These are phyloP conservation scores for Lasiosphaeria ovina DNA, from an alignment of 495 filamentous ascomycete species.

Conservation along the genomic window DNA sequence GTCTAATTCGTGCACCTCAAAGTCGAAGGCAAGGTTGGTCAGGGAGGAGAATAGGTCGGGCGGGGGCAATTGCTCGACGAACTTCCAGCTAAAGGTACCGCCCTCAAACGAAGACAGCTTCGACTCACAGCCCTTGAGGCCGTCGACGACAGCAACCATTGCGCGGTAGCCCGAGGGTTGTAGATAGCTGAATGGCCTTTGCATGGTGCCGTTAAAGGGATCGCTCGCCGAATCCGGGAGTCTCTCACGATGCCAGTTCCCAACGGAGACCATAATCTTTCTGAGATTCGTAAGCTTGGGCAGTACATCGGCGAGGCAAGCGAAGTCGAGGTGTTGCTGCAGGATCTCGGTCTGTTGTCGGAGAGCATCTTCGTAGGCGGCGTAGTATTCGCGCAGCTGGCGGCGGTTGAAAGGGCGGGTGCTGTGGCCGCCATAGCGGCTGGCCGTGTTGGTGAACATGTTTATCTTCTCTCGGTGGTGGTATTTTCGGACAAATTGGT, in stretches of 20 bases:
- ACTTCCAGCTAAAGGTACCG: neutral
- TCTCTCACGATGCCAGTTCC: neutral
- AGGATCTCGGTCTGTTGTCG: neutral
- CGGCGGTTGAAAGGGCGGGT: neutral
- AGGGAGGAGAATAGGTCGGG: neutral
- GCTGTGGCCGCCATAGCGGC: neutral
- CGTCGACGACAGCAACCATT: neutral
- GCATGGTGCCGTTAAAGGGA: neutral
- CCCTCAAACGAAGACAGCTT: neutral
- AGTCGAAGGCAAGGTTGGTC: neutral
- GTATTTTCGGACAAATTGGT: neutral
- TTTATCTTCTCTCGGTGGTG: neutral
- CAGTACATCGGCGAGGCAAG: neutral
- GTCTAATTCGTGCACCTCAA: neutral
- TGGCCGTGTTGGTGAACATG: too few species aligned
- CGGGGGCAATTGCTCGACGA: neutral
- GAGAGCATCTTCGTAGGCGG: neutral
- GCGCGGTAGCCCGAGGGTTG: neutral
- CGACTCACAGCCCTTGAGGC: neutral
- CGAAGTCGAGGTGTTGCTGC: neutral
- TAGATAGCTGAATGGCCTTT: neutral
- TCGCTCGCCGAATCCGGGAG: neutral
- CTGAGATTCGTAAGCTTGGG: conserved; percentile 1
- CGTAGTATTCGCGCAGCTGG: neutral
- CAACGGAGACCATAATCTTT: neutral